Base-by-base conservation (phyloP, 1,284 basidiomycete genomes). In the Rhodotorula sp. region DNA sequence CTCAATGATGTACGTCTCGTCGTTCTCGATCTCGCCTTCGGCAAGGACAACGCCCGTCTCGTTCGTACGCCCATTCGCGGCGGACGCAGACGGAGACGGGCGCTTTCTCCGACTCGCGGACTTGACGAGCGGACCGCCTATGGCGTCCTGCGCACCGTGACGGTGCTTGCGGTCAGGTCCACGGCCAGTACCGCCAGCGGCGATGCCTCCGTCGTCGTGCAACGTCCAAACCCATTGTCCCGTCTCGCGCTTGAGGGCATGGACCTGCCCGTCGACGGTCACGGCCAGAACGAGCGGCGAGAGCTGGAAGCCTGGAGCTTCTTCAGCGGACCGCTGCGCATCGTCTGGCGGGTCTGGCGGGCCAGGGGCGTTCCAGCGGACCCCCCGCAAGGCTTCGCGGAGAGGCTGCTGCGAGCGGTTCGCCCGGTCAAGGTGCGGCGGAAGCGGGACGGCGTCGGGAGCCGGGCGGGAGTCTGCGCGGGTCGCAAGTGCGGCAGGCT, bases 231-330 rank as follows among this genome's bases (percentile, higher is more conserved):
- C 82, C 7, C 86, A 83, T 23, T 86, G 85, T 1, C 93, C 93
- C 0, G 89, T 89, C 0, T 88, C 87, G 68, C 93, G 85, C 79
- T 93, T 91, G 72, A 96, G 83, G 0, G 91, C 93, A 83, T 93
- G 91, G 59, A 96, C 88, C 71, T 89, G 90, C 41, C 93, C 93
- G 81, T 96, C 93, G n/a, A 95, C 87, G 13, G 91, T 91, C 7
- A 93, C 90, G 19, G 93, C 87, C 17, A 96, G 85, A 59, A 93
- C 88, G 57, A 91, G 86, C 78, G 92, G 89, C 73, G 91, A 81
- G 8, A 93, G 83, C 46, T 88, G 85, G 23, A 88, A 82, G 1
- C 66, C 55, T n/a, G 13, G 57, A 70, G 88, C 85, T 27, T 84
- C 74, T 0, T 61, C 66, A 10, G 23, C 41, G 10, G 42, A 16